phyloP scores from a whole-genome alignment of 177 flowering plant genomes.

The Vitis hybrid region DNA sequence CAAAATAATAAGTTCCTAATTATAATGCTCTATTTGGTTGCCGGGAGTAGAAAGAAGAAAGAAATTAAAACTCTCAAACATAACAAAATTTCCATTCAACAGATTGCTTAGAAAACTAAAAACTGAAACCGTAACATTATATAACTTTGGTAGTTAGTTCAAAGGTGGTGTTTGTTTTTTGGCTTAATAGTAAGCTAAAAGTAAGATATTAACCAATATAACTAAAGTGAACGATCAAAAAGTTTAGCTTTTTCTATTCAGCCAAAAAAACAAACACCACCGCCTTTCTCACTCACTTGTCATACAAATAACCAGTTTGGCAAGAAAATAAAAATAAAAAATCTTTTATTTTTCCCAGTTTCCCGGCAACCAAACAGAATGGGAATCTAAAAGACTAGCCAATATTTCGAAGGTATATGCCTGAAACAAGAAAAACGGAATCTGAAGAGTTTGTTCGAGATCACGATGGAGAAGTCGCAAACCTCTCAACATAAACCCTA shows the following conservation, averaged over 20 bases:
- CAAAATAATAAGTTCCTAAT: background rate
- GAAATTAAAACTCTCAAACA: background rate
- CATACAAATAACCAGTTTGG: too few relatives aligned
- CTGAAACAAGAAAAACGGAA: slow-evolving; percentile 80
- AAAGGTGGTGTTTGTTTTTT: too few relatives aligned
- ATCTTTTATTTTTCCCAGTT: too few relatives aligned
- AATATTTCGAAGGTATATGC: slow-evolving; percentile 20
- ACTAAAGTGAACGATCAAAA: too few relatives aligned
- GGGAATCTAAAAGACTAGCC: background rate
- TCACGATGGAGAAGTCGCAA: slow-evolving; percentile 49
- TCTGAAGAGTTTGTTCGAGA: slow-evolving; percentile 42
- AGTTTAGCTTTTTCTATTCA: too few relatives aligned
- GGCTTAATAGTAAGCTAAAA: too few relatives aligned
- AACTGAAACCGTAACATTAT: background rate
- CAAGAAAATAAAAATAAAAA: too few relatives aligned
- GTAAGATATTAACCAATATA: too few relatives aligned
- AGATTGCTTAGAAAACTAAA: background rate
- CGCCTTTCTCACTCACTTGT: too few relatives aligned
- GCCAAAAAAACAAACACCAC: too few relatives aligned
- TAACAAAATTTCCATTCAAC: background rate
- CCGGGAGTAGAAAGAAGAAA: background rate
- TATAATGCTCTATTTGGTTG: background rate
- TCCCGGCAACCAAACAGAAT: background rate
- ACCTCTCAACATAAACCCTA: slow-evolving; percentile 92
- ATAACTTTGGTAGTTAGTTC: too few relatives aligned